Conservation (phyloP, 2,329 filamentous ascomycete species). For the Pseudopithomyces chartarum region DNA sequence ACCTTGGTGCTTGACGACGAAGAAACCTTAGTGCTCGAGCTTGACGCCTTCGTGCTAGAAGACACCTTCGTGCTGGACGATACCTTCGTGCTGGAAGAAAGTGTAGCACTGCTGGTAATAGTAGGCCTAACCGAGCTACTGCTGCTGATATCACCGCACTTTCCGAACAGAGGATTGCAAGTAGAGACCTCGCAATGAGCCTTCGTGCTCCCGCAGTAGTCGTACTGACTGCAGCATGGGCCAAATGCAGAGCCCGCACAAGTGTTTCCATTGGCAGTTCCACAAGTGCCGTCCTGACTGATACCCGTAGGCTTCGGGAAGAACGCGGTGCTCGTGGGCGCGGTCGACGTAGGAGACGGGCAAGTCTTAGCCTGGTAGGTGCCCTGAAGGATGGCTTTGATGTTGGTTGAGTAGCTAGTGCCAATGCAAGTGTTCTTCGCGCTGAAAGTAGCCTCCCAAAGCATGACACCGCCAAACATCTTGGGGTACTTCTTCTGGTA, state of each 20-base stretch:
- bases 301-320: slow-evolving; percentile 9
- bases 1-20: no score
- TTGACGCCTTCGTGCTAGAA: no score
- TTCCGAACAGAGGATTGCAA: slow-evolving; percentile 16
- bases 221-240: slow-evolving; percentile 20
- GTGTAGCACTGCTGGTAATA: not conserved
- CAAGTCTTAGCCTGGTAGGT: slow-evolving; percentile 21
- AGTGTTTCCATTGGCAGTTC: slow-evolving; percentile 13
- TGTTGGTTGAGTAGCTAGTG: slow-evolving; percentile 53
- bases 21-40: no score
- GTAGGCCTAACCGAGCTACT: slow-evolving; percentile 3
- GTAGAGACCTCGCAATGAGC: slow-evolving; percentile 10
- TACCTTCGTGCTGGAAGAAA: not conserved
- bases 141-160: slow-evolving; percentile 1
- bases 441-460: slow-evolving; percentile 62
- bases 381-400: slow-evolving; percentile 48
- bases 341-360: slow-evolving; percentile 18
- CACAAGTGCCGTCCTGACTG: slow-evolving; percentile 16
- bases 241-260: slow-evolving; percentile 21
- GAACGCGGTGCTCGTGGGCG: slow-evolving; percentile 12
- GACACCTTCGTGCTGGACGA: not conserved
- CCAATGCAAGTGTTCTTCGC: slow-evolving; percentile 52
- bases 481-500: slow-evolving; percentile 38
- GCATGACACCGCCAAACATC: slow-evolving; percentile 63
- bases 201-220: slow-evolving; percentile 17